Percentiles rank a stretch among this genome's conserved stretches.
Evolutionary conservation across 768 basidiomycete species (phyloP).

Genomic region (Boletus reticulatus): DNA sequence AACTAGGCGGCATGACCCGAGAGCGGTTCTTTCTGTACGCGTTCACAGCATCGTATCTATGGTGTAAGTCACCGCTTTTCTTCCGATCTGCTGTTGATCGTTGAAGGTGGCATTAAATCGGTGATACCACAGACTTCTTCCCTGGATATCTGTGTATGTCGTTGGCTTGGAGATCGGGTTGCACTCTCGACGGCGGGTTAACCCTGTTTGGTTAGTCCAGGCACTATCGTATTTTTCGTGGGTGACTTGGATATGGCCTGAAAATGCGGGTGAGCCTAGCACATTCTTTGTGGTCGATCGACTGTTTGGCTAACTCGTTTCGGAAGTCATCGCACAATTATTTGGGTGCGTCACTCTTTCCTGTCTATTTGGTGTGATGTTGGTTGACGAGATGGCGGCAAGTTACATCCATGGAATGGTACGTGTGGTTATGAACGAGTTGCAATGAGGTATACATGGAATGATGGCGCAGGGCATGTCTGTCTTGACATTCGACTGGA

Average conservation of each 20-base stretch:
- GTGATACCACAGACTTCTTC: constrained; percentile 34
- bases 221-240: constrained; percentile 58
- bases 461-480: constrained; percentile 51
- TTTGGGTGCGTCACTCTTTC: constrained; percentile 38
- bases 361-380: neutral
- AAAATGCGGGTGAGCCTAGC: constrained; percentile 42
- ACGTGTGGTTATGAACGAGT: constrained; percentile 3
- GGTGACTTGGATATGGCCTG: constrained; percentile 54
- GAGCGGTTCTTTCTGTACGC: constrained; percentile 75
- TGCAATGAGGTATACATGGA: neutral
- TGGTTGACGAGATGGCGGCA: neutral
- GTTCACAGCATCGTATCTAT: constrained; percentile 53
- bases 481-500: constrained; percentile 79
- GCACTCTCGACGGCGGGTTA: neutral
- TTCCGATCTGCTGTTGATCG: neutral
- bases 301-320: constrained; percentile 5
- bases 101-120: constrained; percentile 2
- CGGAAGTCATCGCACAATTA: constrained; percentile 42
- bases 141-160: constrained; percentile 44
- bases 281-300: constrained; percentile 1
- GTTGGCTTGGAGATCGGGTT: neutral
- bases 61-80: constrained; percentile 45
- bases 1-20: constrained; percentile 62
- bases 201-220: constrained; percentile 30
- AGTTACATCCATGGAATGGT: constrained; percentile 47